Evolutionary conservation across 1,284 basidiomycete genomes (phyloP), one percentile per base, ranked within the genome.

Genomic region (Exobasidium rhododendri): DNA sequence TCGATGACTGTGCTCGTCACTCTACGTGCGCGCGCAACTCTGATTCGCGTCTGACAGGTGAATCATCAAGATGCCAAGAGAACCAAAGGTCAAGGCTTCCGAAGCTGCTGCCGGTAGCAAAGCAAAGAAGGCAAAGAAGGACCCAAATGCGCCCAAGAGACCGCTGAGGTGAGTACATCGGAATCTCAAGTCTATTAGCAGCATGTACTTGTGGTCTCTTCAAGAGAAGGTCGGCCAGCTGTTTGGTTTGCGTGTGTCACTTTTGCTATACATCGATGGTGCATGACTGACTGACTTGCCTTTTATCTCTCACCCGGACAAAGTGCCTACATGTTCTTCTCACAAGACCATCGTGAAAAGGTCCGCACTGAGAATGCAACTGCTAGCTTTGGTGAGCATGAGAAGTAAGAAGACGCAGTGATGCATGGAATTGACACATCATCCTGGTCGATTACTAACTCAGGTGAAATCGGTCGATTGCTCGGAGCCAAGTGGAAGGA

Each of bases 291-390:
- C 50, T 28, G 26, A 52, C 50, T 32, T 3, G 5, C 26, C 29
- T 24, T 13, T 26, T 26, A 2, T 50, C 26, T 28, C 28, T 50
- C 4, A 20, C 4, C 28, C 47, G 5, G 43, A 6, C 20, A 56
- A 45, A 58, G 57, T 56, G 92, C 93, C 59, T 97, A 96, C 84
- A 96, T 97, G 93, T 94, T 94, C 89, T 97, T 97, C 85, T 89
- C 87, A 77, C 91, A 93, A 82, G 93, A 94, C 82, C 90, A 90
- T 88, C 86, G 93, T 80, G 90, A 94, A 82, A 87, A 89, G 78
- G 90, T 97, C 85, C 94, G 94, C 87, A 78, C 85, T 61, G 94
- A 94, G 83, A 96, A 97, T 84, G 91, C 92, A 60, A 91, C 93
- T 64, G 93, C 92, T 43, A 86, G 88, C 64, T 97, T 97, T 79